Evolutionary conservation across 2,329 filamentous ascomycete genomes (phyloP), one percentile per base, ranked within the genome.

Genomic region (Alternaria sp.): DNA sequence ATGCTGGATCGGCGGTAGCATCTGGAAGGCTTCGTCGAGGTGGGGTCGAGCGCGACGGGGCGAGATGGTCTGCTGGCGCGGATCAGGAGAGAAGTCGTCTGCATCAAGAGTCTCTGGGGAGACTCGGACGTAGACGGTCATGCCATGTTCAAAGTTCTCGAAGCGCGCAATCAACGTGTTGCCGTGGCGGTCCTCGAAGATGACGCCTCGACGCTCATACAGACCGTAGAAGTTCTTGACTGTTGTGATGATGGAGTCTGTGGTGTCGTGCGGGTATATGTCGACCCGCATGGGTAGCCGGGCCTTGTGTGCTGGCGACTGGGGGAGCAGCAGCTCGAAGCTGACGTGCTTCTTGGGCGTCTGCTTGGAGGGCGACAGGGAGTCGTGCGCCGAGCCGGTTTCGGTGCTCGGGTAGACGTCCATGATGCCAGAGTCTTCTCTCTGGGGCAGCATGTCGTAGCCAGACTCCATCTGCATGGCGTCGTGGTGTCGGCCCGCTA

Each of bases 141-240:
- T 97, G 81, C 94, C 91, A 81, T 97, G 90, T 72, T 87, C 87
- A 77, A 99, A 93, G 84, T 99, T 99, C 82, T 98, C 95, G 80
- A 97, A 97, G 64, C 93, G 89, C 68, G 95, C 93, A 81, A 99
- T 98, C 76, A 99, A 88, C 65, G 92, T 97, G 75, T 92, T 95
- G 74, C 93, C 93, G 74, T 91, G 85, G 68, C 92, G 89, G 80
- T 98, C 95, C 82, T 98, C 95, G 76, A 99, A 98, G 82, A 93
- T 97, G 76, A 99, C 91, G 69, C 96, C 94, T 78, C 90, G 72
- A 28, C 82, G 90, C 69, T 95, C 92, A 80, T 97, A 97, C 70
- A 99, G 87, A 65, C 96, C 96, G 79, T 97, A 98, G 83, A 98
- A 98, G 85, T 97, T 98, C 87, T 97, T 98, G 77, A 98, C 95